A percentile compares a stretch with the other conserved stretches of the same genome.
phyloP scores from a whole-genome alignment of 208 protist genomes.

The Trypanosoma caninum region DNA sequence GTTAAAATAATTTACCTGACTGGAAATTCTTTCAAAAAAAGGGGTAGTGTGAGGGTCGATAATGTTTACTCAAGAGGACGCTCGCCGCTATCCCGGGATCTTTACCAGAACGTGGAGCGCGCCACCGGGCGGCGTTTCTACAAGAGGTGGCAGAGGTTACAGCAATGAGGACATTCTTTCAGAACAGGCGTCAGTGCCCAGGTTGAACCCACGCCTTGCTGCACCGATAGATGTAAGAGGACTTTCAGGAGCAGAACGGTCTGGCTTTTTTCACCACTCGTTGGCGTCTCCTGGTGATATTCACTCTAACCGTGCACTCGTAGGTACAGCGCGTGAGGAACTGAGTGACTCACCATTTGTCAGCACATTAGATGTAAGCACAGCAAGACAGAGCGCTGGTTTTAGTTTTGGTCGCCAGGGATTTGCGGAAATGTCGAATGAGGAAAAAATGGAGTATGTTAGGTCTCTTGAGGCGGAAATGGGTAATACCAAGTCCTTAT shows the following conservation, averaged over 20 bases:
- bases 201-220: conserved; percentile 14
- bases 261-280: not conserved
- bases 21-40: too few species aligned
- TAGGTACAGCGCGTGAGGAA: conserved; percentile 22
- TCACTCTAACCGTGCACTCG: conserved; percentile 12
- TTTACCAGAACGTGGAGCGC: conserved; percentile 26
- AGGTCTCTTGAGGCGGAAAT: conserved; percentile 47
- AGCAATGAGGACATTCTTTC: not conserved
- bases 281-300: not conserved
- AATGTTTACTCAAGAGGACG: conserved; percentile 23
- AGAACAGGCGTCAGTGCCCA: conserved; percentile 4
- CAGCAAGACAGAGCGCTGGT: not conserved
- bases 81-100: conserved; percentile 23
- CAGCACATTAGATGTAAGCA: conserved; percentile 6
- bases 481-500: conserved; percentile 23
- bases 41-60: too few species aligned
- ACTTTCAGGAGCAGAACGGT: conserved; percentile 4
- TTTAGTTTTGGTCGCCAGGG: not conserved
- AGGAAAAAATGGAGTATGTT: conserved; percentile 53
- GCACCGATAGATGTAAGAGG: conserved; percentile 20
- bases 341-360: conserved; percentile 11
- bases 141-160: not conserved
- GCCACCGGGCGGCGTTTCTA: conserved; percentile 9
- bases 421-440: conserved; percentile 27
- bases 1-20: too few species aligned